Conservation (phyloP, 352 stramenopile genomes). For the Aphanomyces stellatus region DNA sequence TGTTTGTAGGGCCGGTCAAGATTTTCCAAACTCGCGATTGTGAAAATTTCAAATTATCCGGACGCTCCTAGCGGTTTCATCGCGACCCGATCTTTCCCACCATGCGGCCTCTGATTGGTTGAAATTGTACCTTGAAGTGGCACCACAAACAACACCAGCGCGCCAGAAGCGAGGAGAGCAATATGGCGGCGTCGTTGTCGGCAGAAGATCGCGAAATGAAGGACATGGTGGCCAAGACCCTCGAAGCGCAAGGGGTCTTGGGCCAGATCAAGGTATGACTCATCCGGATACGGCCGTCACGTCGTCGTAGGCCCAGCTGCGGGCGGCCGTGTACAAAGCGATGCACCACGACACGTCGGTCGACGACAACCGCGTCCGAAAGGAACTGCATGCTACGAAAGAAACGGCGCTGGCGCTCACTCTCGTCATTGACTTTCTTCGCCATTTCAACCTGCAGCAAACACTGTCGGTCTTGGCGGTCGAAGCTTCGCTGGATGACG, state of each 20-base stretch:
- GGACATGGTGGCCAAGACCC: slow-evolving; percentile 42
- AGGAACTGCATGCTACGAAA: not conserved
- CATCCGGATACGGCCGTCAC: not conserved
- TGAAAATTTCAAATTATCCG: not conserved
- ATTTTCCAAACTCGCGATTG: too few relatives aligned
- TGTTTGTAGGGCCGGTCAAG: too few relatives aligned
- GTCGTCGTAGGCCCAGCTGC: slow-evolving; percentile 45
- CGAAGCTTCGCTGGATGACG: not conserved
- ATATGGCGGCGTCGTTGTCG: slow-evolving; percentile 25
- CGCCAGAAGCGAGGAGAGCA: slow-evolving; percentile 17
- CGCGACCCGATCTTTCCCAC: not conserved
- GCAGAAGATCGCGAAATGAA: slow-evolving; percentile 56
- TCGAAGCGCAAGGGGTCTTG: slow-evolving; percentile 56
- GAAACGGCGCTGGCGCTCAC: not conserved
- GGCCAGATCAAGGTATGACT: slow-evolving; percentile 53
- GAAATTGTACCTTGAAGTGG: not conserved
- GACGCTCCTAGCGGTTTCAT: not conserved
- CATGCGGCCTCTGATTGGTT: not conserved
- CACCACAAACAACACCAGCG: not conserved
- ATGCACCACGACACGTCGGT: slow-evolving; percentile 37
- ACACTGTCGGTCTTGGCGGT: slow-evolving; percentile 5
- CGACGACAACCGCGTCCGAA: slow-evolving; percentile 1
- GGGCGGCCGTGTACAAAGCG: slow-evolving; percentile 65
- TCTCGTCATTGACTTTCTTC: slow-evolving; percentile 9
- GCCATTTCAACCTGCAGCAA: slow-evolving; percentile 5